Base-by-base conservation (phyloP, 1,139 yeast genomes). In the Saccharomyces hybrid region DNA sequence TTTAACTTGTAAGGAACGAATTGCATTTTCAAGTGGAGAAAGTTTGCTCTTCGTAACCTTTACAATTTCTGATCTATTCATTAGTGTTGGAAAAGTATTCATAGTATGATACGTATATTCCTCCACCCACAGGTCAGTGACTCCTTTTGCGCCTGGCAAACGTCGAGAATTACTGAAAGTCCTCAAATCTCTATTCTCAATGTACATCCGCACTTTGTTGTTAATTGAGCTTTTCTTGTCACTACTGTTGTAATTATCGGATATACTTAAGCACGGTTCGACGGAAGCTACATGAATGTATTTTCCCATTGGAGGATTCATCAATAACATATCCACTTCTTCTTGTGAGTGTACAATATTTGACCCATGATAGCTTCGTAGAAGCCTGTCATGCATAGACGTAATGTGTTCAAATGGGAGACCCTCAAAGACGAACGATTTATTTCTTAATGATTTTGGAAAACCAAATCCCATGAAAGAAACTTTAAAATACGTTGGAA, bases 11-110 rank as follows among this genome's bases (percentile, higher is more conserved):
- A 89, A 73, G 2, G 89, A 78, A 61, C 86, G 76, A 57, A 86
- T 76, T 0, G 96, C 97, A 71, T 87, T 89, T 62, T 88, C 88
- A 60, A 88, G 75, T 30, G 97, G 97, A n/a, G 96, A 87, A 54
- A 88, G 73, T 63, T 80, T 82, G 49, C 79, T 76, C n/a, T 77
- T 76, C n/a, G 69, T 73, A 7, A 78, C 74, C 6, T 65, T 59
- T 61, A 78, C 80, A 62, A 89, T 82, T 64, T 87, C 95, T 62
- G 90, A 82, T 70, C 96, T 79, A 68, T 88, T 87, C 85, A 88
- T 86, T 70, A 89, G 79, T 0, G 96, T 86, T 32, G 97, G 97
- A 83, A 89, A 89, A 7, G 89, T 79, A 58, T 86, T 79, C 56
- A 71, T 76, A 0, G 96, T 86, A 62, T 84, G 89, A 70, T 82